A percentile compares a stretch with the other conserved stretches of the same genome.
phyloP scores from a whole-genome alignment of 2,329 filamentous ascomycete genomes.

The Fusarium cyanostomum region DNA sequence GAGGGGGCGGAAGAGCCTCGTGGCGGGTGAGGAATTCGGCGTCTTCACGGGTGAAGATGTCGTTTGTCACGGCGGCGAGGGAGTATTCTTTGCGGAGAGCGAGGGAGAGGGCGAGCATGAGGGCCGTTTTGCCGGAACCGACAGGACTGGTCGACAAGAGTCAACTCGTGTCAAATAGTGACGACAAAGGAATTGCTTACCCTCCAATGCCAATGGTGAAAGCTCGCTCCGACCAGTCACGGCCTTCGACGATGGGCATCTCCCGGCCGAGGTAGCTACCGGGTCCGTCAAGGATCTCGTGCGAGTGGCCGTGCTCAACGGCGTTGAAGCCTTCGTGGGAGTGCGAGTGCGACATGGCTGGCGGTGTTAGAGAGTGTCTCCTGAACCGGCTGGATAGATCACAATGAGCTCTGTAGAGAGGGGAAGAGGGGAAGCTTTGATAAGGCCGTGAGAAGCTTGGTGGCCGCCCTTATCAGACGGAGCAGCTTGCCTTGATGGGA shows the following conservation, averaged over 20 bases:
- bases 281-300: slow-evolving; percentile 94
- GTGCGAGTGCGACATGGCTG: slow-evolving; percentile 61
- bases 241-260: slow-evolving; percentile 90
- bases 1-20: slow-evolving; percentile 80
- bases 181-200: slow-evolving; percentile 58
- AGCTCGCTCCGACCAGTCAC: slow-evolving; percentile 86
- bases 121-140: slow-evolving; percentile 94
- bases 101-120: slow-evolving; percentile 93
- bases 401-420: neutral
- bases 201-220: slow-evolving; percentile 99
- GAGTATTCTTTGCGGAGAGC: slow-evolving; percentile 82
- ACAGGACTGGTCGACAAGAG: slow-evolving; percentile 73
- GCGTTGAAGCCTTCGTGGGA: slow-evolving; percentile 61
- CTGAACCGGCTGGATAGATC: neutral
- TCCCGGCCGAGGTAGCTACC: slow-evolving; percentile 90
- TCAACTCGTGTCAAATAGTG: neutral
- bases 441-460: slow-evolving; percentile 4
- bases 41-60: slow-evolving; percentile 98
- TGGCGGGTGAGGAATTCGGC: slow-evolving; percentile 95
- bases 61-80: slow-evolving; percentile 96
- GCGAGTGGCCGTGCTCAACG: slow-evolving; percentile 89
- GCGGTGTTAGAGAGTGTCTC: neutral
- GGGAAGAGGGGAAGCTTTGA: slow-evolving; percentile 21
- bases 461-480: slow-evolving; percentile 21
- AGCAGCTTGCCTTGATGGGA: slow-evolving; percentile 5